phyloP scores from a whole-genome alignment of 2,329 filamentous ascomycete species.

The Nothophoma quercina region DNA sequence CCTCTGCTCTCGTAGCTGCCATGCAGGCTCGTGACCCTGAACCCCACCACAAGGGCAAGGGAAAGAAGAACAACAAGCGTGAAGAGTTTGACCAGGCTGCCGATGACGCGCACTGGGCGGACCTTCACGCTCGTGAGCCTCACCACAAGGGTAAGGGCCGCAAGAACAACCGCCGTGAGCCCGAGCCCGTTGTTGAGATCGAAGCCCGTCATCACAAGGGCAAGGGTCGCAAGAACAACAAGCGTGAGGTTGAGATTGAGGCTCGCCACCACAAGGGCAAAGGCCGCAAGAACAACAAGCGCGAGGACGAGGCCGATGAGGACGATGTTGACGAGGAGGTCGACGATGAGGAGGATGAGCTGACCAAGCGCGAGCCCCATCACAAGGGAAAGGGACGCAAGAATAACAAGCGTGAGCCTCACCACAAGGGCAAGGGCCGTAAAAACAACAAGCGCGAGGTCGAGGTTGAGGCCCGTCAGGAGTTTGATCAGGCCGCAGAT shows the following conservation, averaged over 20 bases:
- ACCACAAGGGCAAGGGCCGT: conserved; percentile 19
- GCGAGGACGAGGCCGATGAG: conserved; percentile 5
- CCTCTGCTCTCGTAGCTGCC: conserved; percentile 31
- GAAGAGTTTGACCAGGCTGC: neutral
- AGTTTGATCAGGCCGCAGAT: conserved; percentile 19
- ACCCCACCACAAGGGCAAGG: conserved; percentile 25
- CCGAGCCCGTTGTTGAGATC: neutral
- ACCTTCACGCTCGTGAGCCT: conserved; percentile 4
- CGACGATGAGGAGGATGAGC: neutral
- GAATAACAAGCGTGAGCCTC: conserved; percentile 13
- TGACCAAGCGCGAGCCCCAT: conserved; percentile 17
- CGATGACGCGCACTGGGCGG: conserved; percentile 7
- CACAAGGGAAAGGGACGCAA: conserved; percentile 22
- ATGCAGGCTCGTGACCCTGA: conserved; percentile 27
- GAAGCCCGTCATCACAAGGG: conserved; percentile 20
- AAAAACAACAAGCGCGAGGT: conserved; percentile 9
- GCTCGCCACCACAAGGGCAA: conserved; percentile 18
- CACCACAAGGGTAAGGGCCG: conserved; percentile 24
- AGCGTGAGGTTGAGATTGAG: conserved; percentile 6
- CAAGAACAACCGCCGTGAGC: conserved; percentile 6
- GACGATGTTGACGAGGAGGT: neutral
- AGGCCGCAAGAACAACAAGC: conserved; percentile 11
- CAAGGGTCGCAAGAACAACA: conserved; percentile 7
- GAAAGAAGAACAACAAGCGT: conserved; percentile 14
- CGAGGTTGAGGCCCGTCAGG: conserved; percentile 3